phyloP scores from a whole-genome alignment of 2,329 filamentous ascomycete genomes.

The Periconia macrospinosa region DNA sequence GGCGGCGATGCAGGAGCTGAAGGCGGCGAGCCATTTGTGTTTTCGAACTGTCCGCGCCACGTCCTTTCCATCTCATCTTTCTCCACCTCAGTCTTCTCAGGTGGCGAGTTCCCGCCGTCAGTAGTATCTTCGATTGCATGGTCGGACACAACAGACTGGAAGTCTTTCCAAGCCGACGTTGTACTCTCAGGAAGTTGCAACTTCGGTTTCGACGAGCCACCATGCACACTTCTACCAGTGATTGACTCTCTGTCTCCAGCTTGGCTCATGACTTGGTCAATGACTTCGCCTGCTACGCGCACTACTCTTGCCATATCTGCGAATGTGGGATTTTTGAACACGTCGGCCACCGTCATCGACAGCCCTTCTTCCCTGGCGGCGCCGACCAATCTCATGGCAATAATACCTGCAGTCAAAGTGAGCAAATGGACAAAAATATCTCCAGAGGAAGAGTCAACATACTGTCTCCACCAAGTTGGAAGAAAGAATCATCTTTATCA shows the following conservation, averaged over 20 bases:
- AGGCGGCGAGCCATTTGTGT: not conserved
- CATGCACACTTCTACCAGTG: slow-evolving; percentile 10
- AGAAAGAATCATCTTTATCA: slow-evolving; percentile 37
- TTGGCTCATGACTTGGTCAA: slow-evolving; percentile 38
- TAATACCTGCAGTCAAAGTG: slow-evolving; percentile 15
- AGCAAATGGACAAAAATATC: too few species aligned
- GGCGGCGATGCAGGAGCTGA: not conserved
- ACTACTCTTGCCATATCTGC: slow-evolving; percentile 38
- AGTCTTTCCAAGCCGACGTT: slow-evolving; percentile 30
- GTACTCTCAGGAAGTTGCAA: slow-evolving; percentile 20
- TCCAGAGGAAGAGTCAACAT: too few species aligned
- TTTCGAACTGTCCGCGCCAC: slow-evolving; percentile 25
- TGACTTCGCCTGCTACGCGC: slow-evolving; percentile 36
- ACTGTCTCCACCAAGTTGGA: slow-evolving; percentile 9
- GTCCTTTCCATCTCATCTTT: slow-evolving; percentile 26
- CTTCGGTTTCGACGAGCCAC: slow-evolving; percentile 16
- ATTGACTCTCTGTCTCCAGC: slow-evolving; percentile 24
- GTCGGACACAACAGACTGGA: slow-evolving; percentile 34
- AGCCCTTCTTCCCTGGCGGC: slow-evolving; percentile 36
- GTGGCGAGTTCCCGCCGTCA: slow-evolving; percentile 14
- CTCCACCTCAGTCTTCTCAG: slow-evolving; percentile 12
- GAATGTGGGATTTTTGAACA: slow-evolving; percentile 39
- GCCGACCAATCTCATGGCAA: slow-evolving; percentile 38
- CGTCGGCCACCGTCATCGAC: slow-evolving; percentile 38
- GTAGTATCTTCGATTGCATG: slow-evolving; percentile 19